Base-by-base conservation (phyloP, 495 filamentous ascomycete genomes). In the Cryomyces minteri region DNA sequence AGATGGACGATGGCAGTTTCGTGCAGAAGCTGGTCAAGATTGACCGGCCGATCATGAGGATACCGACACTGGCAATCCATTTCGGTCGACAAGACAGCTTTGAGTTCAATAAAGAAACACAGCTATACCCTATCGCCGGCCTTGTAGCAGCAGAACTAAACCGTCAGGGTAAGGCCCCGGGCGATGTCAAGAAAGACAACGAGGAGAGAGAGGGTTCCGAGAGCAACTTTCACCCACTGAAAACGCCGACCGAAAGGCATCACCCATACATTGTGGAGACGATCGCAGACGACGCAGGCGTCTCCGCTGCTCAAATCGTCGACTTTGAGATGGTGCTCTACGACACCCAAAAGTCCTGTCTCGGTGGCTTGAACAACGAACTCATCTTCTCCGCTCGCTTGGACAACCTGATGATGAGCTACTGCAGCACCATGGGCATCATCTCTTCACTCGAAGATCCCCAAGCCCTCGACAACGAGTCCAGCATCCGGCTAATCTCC, bases 291-390 rank as follows among this genome's bases (percentile, higher is more conserved):
- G 75, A 92, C 55, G 78, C 80, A 4, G 80, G 70, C 7, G 79
- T 80, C 32, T 61, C 72, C 41, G 67, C 78, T 7, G 64, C 71
- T 5, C 76, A 90, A 42, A 68, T 99, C 14, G 63, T 93, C 42
- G 90, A 99, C 62, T 96, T 99, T 50, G 90, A 99, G 63, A 73
- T 95, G 61, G 76, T 94, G 14, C 76, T 96, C 29, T 99, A 94
- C 62, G 90, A 96, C 58, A 93, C 88, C 4, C 92, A 96, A 51
- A 79, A 85, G 58, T 70, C 87, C 7, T 82, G 77, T 57, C 73
- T 96, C 11, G 92, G 92, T 47, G 90, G 90, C 18, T 59, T 99
- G 45, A 80, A 84, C 56, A 79, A 94, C 53, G 90, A 99, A 62
- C 77, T 99, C 52, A 88, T 96, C 60, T 94, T 84, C 65, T 93